Percentiles rank a stretch among this genome's conserved stretches.
Conservation (phyloP, 2,329 filamentous ascomycete species). For the Pseudocercospora macadamiae region DNA sequence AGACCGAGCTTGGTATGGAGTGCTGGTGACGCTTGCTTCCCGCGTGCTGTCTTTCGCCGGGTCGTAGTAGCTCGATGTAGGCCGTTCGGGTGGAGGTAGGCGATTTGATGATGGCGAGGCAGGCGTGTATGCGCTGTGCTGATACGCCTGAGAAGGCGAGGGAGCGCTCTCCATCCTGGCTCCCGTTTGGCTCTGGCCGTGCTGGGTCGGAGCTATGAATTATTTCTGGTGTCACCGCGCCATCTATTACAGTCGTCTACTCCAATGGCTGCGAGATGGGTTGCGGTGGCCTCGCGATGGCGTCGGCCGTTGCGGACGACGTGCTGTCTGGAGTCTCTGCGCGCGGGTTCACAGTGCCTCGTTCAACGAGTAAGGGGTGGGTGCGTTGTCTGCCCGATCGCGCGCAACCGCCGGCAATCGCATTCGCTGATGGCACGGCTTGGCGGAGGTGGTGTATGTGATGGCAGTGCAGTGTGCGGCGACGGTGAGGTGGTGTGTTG, state of each 20-base stretch:
- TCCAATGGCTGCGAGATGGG: slow-evolving; percentile 4
- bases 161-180: slow-evolving; percentile 24
- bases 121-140: slow-evolving; percentile 30
- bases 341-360: neutral
- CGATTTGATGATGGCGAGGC: slow-evolving; percentile 42
- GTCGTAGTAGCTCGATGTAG: slow-evolving; percentile 54
- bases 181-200: slow-evolving; percentile 9
- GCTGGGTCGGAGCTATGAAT: slow-evolving; percentile 1
- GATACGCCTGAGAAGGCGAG: slow-evolving; percentile 18
- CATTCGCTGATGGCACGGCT: neutral
- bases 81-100: slow-evolving; percentile 40
- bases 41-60: slow-evolving; percentile 49
- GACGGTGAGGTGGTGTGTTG: slow-evolving; percentile 10
- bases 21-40: slow-evolving; percentile 36
- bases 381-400: neutral
- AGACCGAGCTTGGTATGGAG: slow-evolving; percentile 41
- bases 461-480: slow-evolving; percentile 4
- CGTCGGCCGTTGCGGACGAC: neutral
- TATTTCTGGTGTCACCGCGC: slow-evolving; percentile 9
- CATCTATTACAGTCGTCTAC: slow-evolving; percentile 13
- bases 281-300: neutral
- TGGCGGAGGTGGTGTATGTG: slow-evolving; percentile 9
- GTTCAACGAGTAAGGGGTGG: slow-evolving; percentile 8
- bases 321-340: neutral
- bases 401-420: neutral